phyloP scores from a whole-genome alignment of 306 rosid genomes.

The Myrica gale region DNA sequence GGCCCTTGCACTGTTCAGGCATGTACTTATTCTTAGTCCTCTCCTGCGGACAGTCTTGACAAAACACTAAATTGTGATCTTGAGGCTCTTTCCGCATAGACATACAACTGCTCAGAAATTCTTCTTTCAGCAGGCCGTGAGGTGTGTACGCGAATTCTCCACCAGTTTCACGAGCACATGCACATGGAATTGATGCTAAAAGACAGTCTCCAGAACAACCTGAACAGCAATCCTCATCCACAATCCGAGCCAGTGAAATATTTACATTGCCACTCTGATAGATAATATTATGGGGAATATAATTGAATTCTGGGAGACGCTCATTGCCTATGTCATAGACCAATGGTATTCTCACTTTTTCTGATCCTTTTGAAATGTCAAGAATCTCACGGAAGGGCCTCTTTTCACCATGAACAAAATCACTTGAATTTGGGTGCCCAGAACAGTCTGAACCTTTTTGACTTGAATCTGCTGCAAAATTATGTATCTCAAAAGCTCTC shows the following conservation, averaged over 20 bases:
- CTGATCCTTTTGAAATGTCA: conserved; percentile 79
- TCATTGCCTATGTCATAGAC: conserved; percentile 53
- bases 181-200: conserved; percentile 64
- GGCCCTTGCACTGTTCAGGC: conserved; percentile 78
- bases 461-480: conserved; percentile 11
- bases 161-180: conserved; percentile 90
- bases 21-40: conserved; percentile 47
- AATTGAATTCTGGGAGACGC: conserved; percentile 65
- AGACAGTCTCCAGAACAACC: conserved; percentile 76
- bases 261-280: conserved; percentile 72
- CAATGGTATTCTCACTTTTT: conserved; percentile 62
- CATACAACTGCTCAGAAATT: conserved; percentile 51
- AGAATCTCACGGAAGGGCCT: conserved; percentile 14
- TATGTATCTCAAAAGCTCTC: not conserved
- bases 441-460: conserved; percentile 26
- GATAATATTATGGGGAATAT: conserved; percentile 59
- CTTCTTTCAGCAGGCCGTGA: conserved; percentile 64
- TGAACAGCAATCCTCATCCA: conserved; percentile 75
- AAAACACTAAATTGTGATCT: conserved; percentile 46
- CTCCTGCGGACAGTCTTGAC: conserved; percentile 75
- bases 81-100: conserved; percentile 50
- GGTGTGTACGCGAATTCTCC: conserved; percentile 86
- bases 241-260: conserved; percentile 80
- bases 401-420: conserved; percentile 24
- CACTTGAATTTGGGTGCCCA: conserved; percentile 18